Evolutionary conservation across 2,329 filamentous ascomycete species (phyloP), one percentile per base, ranked within the genome.

Genomic region (Botryosphaeria agaves): DNA sequence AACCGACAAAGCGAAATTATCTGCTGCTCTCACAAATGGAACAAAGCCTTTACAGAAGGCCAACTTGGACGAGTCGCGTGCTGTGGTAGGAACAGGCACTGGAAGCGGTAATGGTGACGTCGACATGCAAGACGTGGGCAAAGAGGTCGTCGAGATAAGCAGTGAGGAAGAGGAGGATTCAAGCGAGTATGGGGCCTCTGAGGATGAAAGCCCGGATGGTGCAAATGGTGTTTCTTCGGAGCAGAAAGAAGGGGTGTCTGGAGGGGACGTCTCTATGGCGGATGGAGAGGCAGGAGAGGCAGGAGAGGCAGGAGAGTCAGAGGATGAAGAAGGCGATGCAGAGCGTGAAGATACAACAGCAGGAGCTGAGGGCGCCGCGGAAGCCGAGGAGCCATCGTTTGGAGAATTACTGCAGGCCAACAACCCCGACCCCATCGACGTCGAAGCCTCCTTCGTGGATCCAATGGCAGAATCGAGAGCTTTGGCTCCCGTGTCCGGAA

Each of bases 381-480:
- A 52, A 9, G 46, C 44, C 8, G 59, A 62, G 30, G 67, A 69
- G 38, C 79, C 82, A 3, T 81, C 83, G 0, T 92, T 95, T 50
- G 87, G 84, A 43, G 87, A 95, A 48, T 70, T 91, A 27, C 64
- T 92, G 25, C 76, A 74, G 39, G 67, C 66, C 28, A 64, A 71
- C 41, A 72, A 74, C 33, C 66, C 72, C 34, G 74, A 79, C 38
- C 69, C 76, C 29, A 76, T 93, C 43, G 80, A 92, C 41, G 81
- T 93, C 5, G 57, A 73, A 26, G 64, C 71, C 28, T 59, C 74
- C 4, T 53, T 62, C 32, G 46, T 45, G 34, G 59, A 51, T 25
- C 41, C 49, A 29, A 54, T 56, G 31, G 51, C 57, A 18, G 57
- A 54, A 39, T 60, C 56, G 34, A 59, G 50, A 37, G 53, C 58